Base-by-base conservation (phyloP, 345 rosid genomes). In the Heritiera littoralis region DNA sequence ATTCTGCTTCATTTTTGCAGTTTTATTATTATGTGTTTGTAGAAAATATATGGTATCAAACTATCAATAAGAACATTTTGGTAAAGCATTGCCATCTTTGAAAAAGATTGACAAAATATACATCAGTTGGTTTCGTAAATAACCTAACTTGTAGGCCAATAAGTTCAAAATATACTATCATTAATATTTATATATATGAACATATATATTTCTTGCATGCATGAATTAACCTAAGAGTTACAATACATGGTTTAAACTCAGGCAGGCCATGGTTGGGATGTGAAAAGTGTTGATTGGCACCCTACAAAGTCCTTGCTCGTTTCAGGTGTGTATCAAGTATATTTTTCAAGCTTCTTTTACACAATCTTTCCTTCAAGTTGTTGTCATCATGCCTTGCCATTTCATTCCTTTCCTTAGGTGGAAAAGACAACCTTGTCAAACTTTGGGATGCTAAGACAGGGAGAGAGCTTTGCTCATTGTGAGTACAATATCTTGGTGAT, bases 261-360 rank as follows among this genome's bases (percentile, higher is more conserved):
- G 94, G 94, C 99, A 96, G 99, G 99, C 92, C 99, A 96, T 87
- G 98, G 98, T 83, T 94, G 98, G 97, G 98, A 96, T 94, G 98
- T 96, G 85, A 96, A 96, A 89, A 83, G 97, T 84, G 98, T 96
- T 82, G 98, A 94, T 82, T 96, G 99, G 99, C 99, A 96, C 87
- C 98, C 99, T 68, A 91, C 95, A 78, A 94, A 94, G 84, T 94
- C 98, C 75, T 89, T 96, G 75, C 80, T 94, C 65, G 98, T 92
- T 84, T 96, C 99, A 81, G 99, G 99, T 94, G 80, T 64, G 72
- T 75, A 54, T 35, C 52, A 59, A n/a, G 58, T 78, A 82, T 46
- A 41, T 69, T 78, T 76, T 46, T 7, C 61, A 60, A 72, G 65
- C 68, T 52, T 54, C 69, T 81, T 61, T 71, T 23, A 32, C 28